Conservation (phyloP, 768 basidiomycete species). For the Rhodotorula diobovata region DNA sequence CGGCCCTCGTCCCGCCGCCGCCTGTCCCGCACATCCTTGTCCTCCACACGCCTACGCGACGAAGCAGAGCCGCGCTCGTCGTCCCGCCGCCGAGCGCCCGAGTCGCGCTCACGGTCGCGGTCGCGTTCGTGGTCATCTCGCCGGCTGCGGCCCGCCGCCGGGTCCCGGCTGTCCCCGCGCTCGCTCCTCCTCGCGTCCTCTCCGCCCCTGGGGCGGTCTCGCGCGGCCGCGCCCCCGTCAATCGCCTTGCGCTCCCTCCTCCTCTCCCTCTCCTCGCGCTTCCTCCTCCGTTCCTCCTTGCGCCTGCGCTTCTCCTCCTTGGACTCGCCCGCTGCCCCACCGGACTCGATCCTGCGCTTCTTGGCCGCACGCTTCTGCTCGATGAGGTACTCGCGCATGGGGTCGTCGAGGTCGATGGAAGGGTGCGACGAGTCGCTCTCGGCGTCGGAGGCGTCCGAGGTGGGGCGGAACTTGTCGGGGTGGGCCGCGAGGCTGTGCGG, state of each 20-base stretch:
- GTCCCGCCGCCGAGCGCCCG: not conserved
- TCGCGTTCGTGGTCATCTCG: too few relatives aligned
- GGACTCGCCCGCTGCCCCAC: constrained; percentile 74
- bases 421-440: constrained; percentile 65
- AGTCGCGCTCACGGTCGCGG: too few relatives aligned
- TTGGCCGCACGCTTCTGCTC: constrained; percentile 60
- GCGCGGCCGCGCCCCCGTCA: not conserved
- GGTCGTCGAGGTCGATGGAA: constrained; percentile 86
- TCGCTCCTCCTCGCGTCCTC: not conserved
- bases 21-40: not conserved
- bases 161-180: too few relatives aligned
- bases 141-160: too few relatives aligned
- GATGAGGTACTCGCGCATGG: constrained; percentile 89
- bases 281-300: constrained; percentile 43
- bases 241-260: constrained; percentile 11
- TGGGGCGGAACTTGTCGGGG: constrained; percentile 35
- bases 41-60: not conserved
- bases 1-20: not conserved
- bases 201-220: not conserved
- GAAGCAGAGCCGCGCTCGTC: not conserved
- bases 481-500: constrained; percentile 24
- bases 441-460: constrained; percentile 49
- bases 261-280: constrained; percentile 42
- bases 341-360: constrained; percentile 67
- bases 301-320: constrained; percentile 58